A percentile compares a stretch with the other conserved stretches of the same genome.
Conservation (phyloP, 257 asterid genomes). For the Solanum bukasovii region DNA sequence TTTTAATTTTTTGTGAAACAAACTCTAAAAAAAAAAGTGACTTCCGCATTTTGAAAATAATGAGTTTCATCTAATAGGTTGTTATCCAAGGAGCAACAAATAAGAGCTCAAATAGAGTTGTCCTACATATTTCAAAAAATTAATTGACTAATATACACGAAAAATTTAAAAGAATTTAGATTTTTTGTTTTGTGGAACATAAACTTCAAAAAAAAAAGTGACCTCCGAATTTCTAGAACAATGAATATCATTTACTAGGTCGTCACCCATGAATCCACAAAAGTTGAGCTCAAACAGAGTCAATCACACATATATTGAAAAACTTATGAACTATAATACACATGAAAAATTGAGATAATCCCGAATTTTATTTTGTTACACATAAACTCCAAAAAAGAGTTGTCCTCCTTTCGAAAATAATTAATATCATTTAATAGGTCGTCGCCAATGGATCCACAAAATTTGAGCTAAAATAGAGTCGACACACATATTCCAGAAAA, state of each 20-base stretch:
- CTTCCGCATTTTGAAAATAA: no score
- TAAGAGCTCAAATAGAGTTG: background rate
- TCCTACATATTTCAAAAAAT: no score
- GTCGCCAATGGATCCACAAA: no score
- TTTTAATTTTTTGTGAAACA: no score
- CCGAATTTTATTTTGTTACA: no score
- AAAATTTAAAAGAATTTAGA: no score
- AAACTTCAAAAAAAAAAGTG: background rate
- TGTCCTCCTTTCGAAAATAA: background rate
- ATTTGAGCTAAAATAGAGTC: background rate
- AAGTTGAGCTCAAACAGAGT: background rate
- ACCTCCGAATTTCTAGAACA: no score
- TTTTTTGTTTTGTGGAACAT: background rate
- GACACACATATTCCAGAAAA: background rate
- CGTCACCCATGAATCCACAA: no score
- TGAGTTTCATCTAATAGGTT: background rate
- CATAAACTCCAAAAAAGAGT: background rate
- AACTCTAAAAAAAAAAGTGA: no score
- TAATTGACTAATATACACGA: background rate
- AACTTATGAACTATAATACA: background rate
- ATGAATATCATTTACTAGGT: background rate
- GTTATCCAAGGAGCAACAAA: background rate
- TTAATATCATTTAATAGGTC: background rate
- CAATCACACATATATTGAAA: background rate
- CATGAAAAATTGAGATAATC: background rate